Evolutionary conservation across 139 green algal species (phyloP).

Genomic region (Gonium pectorale): DNA sequence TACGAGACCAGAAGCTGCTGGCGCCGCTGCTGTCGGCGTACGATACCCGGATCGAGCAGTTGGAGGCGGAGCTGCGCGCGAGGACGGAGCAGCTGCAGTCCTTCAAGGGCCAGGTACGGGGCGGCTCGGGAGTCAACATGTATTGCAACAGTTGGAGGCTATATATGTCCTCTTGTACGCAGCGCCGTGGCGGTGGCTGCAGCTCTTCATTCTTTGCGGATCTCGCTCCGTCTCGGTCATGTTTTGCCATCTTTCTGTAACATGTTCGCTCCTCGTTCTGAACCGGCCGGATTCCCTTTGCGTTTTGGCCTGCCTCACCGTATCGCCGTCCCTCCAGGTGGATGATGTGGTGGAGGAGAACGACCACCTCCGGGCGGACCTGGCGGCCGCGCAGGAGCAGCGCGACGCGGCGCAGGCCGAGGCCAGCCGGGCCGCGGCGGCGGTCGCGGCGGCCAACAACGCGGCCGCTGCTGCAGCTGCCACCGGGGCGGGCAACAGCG

Average conservation of each 20-base stretch:
- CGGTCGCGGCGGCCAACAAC: conserved; percentile 9
- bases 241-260: too few relatives aligned
- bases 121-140: not conserved
- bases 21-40: conserved; percentile 66
- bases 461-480: not conserved
- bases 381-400: conserved; percentile 26
- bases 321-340: too few relatives aligned
- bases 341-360: conserved; percentile 66
- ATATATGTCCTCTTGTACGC: too few relatives aligned
- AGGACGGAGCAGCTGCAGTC: conserved; percentile 20
- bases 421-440: conserved; percentile 5
- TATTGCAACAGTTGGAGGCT: too few relatives aligned
- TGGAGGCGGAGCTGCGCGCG: conserved; percentile 47
- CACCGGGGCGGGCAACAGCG: not conserved
- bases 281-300: too few relatives aligned
- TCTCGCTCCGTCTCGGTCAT: too few relatives aligned
- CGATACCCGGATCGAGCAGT: conserved; percentile 46
- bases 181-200: too few relatives aligned
- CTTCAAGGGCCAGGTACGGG: conserved; percentile 45
- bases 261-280: too few relatives aligned
- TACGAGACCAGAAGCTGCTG: conserved; percentile 39
- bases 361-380: conserved; percentile 50
- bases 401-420: conserved; percentile 20
- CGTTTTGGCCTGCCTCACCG: too few relatives aligned
- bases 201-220: too few relatives aligned